Evolutionary conservation across 805 yeast species (phyloP).

Genomic region (Peterozyma xylosa): DNA sequence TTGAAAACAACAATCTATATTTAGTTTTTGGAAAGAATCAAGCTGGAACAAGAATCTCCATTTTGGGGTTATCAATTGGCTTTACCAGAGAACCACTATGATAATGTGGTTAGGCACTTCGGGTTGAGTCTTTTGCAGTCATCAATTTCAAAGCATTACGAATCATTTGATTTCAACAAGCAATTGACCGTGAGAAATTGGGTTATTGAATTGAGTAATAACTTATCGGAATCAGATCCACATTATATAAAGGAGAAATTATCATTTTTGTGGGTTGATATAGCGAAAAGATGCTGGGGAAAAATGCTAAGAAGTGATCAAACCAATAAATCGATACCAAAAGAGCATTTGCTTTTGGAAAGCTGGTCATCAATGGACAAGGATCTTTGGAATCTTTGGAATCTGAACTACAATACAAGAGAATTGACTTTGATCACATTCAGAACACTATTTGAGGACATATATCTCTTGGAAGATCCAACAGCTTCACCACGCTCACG

Average conservation of each 20-base stretch:
- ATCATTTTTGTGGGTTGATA: constrained; percentile 84
- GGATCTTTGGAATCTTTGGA: constrained; percentile 72
- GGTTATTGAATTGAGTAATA: constrained; percentile 71
- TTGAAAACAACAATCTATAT: not conserved
- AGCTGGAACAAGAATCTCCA: constrained; percentile 77
- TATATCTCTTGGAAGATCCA: constrained; percentile 86
- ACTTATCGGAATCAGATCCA: constrained; percentile 62
- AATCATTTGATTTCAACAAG: constrained; percentile 45
- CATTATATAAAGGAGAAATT: constrained; percentile 85
- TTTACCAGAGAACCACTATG: constrained; percentile 47
- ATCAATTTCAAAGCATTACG: constrained; percentile 56
- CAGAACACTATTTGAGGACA: constrained; percentile 87
- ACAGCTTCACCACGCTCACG: constrained; percentile 74
- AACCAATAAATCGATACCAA: constrained; percentile 12
- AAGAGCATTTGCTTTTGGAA: constrained; percentile 42
- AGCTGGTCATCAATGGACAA: constrained; percentile 90
- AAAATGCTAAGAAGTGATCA: constrained; percentile 36
- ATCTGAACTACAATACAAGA: constrained; percentile 49
- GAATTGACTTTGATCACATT: constrained; percentile 74
- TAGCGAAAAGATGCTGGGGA: constrained; percentile 93
- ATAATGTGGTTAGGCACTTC: constrained; percentile 77
- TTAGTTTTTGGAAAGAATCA: constrained; percentile 66
- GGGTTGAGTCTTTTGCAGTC: constrained; percentile 77
- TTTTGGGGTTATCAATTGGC: constrained; percentile 89
- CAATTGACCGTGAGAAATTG: constrained; percentile 68